Base-by-base conservation (phyloP, 2,329 filamentous ascomycete genomes). In the Coniosporium tulheliwenetii region DNA sequence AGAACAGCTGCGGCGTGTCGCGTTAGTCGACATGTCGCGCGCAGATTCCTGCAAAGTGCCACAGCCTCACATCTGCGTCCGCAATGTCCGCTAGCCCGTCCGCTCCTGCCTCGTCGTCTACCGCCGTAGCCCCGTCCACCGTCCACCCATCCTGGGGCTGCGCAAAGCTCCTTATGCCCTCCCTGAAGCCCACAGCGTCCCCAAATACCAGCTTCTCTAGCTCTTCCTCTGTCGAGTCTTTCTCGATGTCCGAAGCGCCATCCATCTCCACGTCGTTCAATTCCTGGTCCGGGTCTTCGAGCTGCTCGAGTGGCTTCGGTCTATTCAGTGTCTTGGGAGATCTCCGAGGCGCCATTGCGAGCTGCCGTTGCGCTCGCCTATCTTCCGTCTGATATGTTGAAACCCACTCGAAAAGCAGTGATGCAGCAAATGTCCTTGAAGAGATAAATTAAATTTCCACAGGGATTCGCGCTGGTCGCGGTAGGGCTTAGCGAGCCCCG, bases 171-270 rank as follows among this genome's bases (percentile, higher is more conserved):
- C 81, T 81, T 39, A 96, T 65, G 35, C 80, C 79, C 43, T 80
- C 70, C 43, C 79, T 73, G 59, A 96, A 96, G 30, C 79, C 83
- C n/a, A 75, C 73, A 37, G 80, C 77, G 61, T 93, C 83, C 41
- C 91, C 91, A 46, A 98, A 83, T 3, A 98, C 82, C 46, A 95
- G 66, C 48, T 79, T 76, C 64, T 95, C 89, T 29, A 95, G 75
- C 56, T 89, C 85, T 53, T 81, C 77, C 58, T 95, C 87, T 40
- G 82, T 78, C 10, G 77, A 78, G 56, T 93, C 85, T 56, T 89
- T 91, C 39, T 82, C 79, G 41, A 65, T 48, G 8, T 45, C 44
- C 19, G 19, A 26, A 26, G 19, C 19, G 19, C 19, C 19, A 26
- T 26, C 19, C 31, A 44, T 39, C 13, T 47, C 46, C 30, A 39